phyloP scores from a whole-genome alignment of 768 basidiomycete species.

The Lactifluus pinguis region DNA sequence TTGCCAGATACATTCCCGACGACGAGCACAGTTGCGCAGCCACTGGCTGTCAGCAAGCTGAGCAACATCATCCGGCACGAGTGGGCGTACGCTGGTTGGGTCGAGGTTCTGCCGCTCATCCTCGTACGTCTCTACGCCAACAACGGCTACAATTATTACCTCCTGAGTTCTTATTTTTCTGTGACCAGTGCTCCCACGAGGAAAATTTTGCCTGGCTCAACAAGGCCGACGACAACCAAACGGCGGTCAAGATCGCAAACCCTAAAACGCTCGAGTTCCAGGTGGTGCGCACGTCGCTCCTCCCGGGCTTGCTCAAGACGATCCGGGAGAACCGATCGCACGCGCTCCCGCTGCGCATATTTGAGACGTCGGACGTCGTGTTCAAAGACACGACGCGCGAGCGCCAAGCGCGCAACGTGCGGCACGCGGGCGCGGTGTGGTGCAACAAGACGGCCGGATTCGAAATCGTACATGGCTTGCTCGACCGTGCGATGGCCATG shows the following conservation, averaged over 20 bases:
- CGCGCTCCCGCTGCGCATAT: conserved; percentile 83
- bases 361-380: conserved; percentile 90
- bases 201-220: conserved; percentile 97
- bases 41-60: conserved; percentile 80
- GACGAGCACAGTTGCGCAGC: conserved; percentile 92
- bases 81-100: conserved; percentile 94
- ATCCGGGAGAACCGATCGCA: conserved; percentile 94
- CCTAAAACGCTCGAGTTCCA: conserved; percentile 98
- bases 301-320: conserved; percentile 95
- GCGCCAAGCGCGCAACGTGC: conserved; percentile 78
- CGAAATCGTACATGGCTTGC: conserved; percentile 89
- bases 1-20: conserved; percentile 85
- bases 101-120: conserved; percentile 90
- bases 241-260: conserved; percentile 88
- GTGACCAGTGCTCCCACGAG: conserved; percentile 87
- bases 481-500: conserved; percentile 95
- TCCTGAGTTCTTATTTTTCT: not conserved
- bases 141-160: not conserved
- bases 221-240: conserved; percentile 68
- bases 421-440: conserved; percentile 87
- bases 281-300: conserved; percentile 90
- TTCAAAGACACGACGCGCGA: conserved; percentile 75
- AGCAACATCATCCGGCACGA: conserved; percentile 82
- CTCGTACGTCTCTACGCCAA: conserved; percentile 45
- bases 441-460: conserved; percentile 97